Evolutionary conservation across 768 basidiomycete species (phyloP).

Genomic region (Russula griseocarnosa): DNA sequence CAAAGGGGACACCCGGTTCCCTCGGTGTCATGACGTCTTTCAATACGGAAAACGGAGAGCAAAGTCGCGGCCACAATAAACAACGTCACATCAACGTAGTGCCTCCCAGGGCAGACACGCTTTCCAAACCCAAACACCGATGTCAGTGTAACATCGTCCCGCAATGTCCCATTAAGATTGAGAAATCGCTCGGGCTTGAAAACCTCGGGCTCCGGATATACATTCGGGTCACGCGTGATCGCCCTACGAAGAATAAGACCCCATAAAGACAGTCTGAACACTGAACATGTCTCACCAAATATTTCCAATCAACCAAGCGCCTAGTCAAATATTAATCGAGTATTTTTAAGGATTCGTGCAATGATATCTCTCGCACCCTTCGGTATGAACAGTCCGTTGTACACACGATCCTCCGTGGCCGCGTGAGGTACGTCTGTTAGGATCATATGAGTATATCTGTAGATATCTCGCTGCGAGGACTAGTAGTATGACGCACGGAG

Average conservation of each 20-base stretch:
- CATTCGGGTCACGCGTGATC: constrained; percentile 9
- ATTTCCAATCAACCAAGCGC: background rate
- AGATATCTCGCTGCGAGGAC: background rate
- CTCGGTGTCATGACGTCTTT: background rate
- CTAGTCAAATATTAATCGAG: background rate
- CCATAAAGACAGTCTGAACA: background rate
- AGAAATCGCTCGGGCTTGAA: constrained; percentile 13
- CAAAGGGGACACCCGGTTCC: background rate
- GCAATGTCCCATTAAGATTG: background rate
- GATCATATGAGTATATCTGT: background rate
- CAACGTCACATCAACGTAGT: constrained; percentile 14
- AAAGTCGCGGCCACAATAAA: constrained; percentile 12
- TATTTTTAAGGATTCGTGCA: background rate
- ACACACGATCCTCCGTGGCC: constrained; percentile 13
- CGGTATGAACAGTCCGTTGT: constrained; percentile 18
- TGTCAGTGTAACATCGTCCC: background rate
- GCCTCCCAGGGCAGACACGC: constrained; percentile 19
- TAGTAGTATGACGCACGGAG: background rate
- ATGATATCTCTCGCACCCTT: constrained; percentile 13
- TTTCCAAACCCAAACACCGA: constrained; percentile 8
- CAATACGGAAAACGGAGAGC: constrained; percentile 8
- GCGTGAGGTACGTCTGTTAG: constrained; percentile 12
- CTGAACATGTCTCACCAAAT: background rate
- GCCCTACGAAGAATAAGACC: constrained; percentile 3
- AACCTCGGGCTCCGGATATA: constrained; percentile 13